Conservation (phyloP, 495 filamentous ascomycete genomes). For the Xylaria nigripes region DNA sequence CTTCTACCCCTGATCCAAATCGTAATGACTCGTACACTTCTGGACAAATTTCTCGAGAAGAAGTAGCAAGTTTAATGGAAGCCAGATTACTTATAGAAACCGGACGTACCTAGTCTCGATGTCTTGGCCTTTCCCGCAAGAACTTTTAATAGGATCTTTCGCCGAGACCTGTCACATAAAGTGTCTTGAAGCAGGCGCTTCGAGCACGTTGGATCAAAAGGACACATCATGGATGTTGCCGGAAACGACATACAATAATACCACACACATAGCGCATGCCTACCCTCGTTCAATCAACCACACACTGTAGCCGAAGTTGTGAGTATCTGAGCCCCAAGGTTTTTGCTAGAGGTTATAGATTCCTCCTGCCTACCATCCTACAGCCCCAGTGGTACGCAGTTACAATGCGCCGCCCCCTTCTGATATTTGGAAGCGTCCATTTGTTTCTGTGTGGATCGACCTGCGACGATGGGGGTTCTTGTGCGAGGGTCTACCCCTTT, state of each 20-base stretch:
- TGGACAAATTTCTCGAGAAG: background rate
- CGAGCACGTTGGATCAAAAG: background rate
- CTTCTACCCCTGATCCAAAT: conserved; percentile 14
- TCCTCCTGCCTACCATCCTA: background rate
- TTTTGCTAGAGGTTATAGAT: background rate
- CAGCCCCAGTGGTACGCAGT: background rate
- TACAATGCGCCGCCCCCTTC: conserved; percentile 2
- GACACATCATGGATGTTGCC: background rate
- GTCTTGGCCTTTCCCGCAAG: background rate
- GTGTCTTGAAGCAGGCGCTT: background rate
- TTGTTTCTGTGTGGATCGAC: conserved; percentile 6
- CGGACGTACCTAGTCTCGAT: too few relatives aligned
- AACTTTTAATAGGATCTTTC: too few relatives aligned
- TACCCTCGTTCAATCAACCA: conserved; percentile 4
- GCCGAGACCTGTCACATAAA: too few relatives aligned
- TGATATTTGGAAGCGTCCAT: conserved; percentile 4
- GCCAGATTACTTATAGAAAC: too few relatives aligned
- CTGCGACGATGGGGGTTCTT: background rate
- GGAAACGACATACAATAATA: background rate
- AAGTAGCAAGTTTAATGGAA: too few relatives aligned
- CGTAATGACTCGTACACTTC: conserved; percentile 8
- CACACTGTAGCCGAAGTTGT: background rate
- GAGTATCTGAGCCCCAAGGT: background rate
- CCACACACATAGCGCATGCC: background rate
- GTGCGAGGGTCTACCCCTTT: background rate